Evolutionary conservation across 805 yeast genomes (phyloP).

Genomic region (Spathaspora girioi): DNA sequence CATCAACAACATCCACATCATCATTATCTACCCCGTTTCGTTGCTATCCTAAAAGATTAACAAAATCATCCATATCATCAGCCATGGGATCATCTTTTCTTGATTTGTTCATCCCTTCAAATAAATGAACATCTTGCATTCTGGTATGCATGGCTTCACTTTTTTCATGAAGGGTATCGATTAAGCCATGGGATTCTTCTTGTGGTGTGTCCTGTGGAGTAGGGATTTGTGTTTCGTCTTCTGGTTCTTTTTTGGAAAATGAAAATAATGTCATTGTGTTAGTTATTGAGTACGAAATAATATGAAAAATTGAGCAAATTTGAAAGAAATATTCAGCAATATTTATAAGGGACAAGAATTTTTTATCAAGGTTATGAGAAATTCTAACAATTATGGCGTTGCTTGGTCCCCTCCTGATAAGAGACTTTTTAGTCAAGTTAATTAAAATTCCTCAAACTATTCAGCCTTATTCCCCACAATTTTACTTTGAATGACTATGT

Average conservation of each 20-base stretch:
- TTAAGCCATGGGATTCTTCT: not conserved
- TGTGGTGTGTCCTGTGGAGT: not conserved
- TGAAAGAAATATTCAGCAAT: not conserved
- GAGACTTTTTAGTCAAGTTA: too few species aligned
- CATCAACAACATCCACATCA: not conserved
- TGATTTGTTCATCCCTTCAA: conserved; percentile 3
- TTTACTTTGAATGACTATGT: not conserved
- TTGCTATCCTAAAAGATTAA: conserved; percentile 9
- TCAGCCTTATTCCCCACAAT: not conserved
- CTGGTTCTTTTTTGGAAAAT: not conserved
- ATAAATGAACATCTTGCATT: conserved; percentile 3
- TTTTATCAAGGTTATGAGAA: not conserved
- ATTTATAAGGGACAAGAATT: not conserved
- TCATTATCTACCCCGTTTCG: not conserved
- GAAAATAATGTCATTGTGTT: not conserved
- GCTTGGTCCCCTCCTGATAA: too few species aligned
- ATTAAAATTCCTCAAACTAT: not conserved
- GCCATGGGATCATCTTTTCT: not conserved
- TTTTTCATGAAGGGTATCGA: not conserved
- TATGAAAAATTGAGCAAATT: not conserved
- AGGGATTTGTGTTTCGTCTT: not conserved
- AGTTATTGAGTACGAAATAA: not conserved
- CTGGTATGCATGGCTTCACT: conserved; percentile 2
- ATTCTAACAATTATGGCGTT: too few species aligned
- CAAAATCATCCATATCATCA: conserved; percentile 8